Base-by-base conservation (phyloP, 371 early-diverging fungal species). In the Mortierella sp. region DNA sequence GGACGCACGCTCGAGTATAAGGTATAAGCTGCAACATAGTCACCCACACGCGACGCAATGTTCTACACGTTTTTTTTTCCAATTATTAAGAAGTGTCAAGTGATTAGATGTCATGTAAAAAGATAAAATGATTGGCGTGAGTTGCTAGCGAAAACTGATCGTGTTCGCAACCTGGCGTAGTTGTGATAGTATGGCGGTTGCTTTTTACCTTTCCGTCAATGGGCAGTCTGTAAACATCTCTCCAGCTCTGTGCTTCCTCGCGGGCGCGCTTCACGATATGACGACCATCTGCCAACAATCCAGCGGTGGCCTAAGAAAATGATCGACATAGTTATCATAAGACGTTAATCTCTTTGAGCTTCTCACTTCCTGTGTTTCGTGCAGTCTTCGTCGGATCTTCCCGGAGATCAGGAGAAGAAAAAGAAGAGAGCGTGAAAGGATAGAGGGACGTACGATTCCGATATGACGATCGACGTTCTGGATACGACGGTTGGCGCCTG, bases 1-100 rank as follows among this genome's bases (percentile, higher is more conserved):
- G 99, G 99, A 73, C 99, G 95, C n/a, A 98, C 98, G 81, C 96
- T 93, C 34, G 98, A 98, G 85, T 98, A 99, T 70, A 98, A 91
- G 51, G 99, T 99, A 90, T 97, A 97, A 5, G 98, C 98, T 73
- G 96, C 97, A 55, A 97, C 94, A 80, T 97, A 98, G 89, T 95
- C 94, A 16, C 96, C 98, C 73, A 98, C 90, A 77, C 98, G 95
- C 80, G 97, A 96, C 37, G 98, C 98, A 86, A 99, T 95, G 54
- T 95, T 93, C 95, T 96, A 83, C 34, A 50, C 31, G 13, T 13
- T 10, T 1, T 46, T 46, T 10, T 46, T 46, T 46, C 46, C 6
- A 46, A 46, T n/a, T 46, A 46, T 69, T 21, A 34, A 28, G 24
- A n/a, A n/a, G n/a, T n/a, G n/a, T n/a, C n/a, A n/a, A 64, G 51